phyloP scores from a whole-genome alignment of 2,329 filamentous ascomycete genomes.

The Phialophora tarda region DNA sequence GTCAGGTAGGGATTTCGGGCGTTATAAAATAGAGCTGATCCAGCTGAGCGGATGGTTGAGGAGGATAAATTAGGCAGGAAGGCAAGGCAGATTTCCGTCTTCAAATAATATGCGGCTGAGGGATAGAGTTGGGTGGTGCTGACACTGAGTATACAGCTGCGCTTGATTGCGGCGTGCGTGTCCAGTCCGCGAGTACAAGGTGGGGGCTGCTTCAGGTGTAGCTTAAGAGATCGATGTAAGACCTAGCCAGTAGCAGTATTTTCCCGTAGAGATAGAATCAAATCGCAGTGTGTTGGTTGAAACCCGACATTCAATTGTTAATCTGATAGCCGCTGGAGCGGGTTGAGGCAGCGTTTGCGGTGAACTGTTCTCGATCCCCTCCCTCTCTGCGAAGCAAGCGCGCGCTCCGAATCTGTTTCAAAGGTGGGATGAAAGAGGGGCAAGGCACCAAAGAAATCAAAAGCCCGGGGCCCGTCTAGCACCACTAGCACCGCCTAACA shows the following conservation, averaged over 20 bases:
- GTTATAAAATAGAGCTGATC: slow-evolving; percentile 12
- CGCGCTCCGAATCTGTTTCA: slow-evolving; percentile 18
- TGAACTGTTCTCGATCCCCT: slow-evolving; percentile 5
- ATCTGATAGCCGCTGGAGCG: slow-evolving; percentile 23
- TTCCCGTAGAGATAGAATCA: slow-evolving; percentile 5
- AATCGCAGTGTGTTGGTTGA: slow-evolving; percentile 9
- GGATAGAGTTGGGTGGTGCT: slow-evolving; percentile 35
- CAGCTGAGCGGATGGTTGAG: slow-evolving; percentile 17
- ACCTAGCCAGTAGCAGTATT: slow-evolving; percentile 30
- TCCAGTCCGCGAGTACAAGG: slow-evolving; percentile 23
- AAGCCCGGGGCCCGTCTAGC: neutral
- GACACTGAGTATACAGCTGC: slow-evolving; percentile 24
- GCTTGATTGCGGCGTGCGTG: slow-evolving; percentile 22
- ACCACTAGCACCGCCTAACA: neutral
- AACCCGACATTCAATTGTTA: neutral
- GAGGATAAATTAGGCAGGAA: slow-evolving; percentile 6
- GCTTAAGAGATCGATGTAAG: slow-evolving; percentile 27
- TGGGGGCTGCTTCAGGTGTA: slow-evolving; percentile 31
- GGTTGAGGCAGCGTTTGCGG: slow-evolving; percentile 10
- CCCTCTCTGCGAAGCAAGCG: slow-evolving; percentile 8
- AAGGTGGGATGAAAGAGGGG: slow-evolving; percentile 7
- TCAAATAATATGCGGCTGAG: slow-evolving; percentile 32
- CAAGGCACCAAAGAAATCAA: slow-evolving; percentile 2
- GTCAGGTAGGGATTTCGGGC: slow-evolving; percentile 9
- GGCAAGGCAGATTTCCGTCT: slow-evolving; percentile 20